Base-by-base conservation (phyloP, 345 rosid species). In the Brassica rapa region DNA sequence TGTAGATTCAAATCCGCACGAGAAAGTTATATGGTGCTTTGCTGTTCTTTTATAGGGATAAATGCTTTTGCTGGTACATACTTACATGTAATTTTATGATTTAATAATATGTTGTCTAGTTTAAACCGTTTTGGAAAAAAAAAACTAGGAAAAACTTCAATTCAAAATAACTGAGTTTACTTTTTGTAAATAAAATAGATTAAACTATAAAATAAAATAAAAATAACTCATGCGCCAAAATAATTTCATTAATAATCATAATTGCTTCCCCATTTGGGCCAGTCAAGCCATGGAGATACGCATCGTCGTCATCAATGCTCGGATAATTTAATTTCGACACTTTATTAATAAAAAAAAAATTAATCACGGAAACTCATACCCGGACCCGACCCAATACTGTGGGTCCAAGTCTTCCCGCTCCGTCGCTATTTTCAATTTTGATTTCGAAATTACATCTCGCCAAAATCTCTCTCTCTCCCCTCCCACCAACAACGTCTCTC, bases 391-490 rank as follows among this genome's bases (percentile, higher is more conserved):
- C 80, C 83, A 72, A 57, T 24, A 21, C 9, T 11, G 7, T 66
- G 3, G 41, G 23, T 29, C 55, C 75, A 63, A 63, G 79, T n/a
- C 41, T 39, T 69, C 79, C 83, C 83, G 83, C 83, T 80, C 79
- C 79, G 24, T 41, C 59, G 49, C 57, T 14, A 3, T 14, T 74
- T 74, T 74, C 69, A 66, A 56, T 72, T 73, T 62, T 19, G 64
- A 69, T 32, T 77, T 80, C 75, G 80, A 80, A 75, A 70, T 70
- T 41, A 56, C 16, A 74, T 37, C 51, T 69, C 51, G 16, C 55
- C 61, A 5, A 66, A 72, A 14, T 59, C 1, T 66, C 62, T 51
- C 63, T 76, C 79, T 72, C 77, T 66, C 74, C 68, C 30, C 71
- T 62, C 53, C 43, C 43, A 63, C 9, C 53, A 39, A 62, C 37